Evolutionary conservation across 768 basidiomycete species (phyloP), one percentile per base, ranked within the genome.

Genomic region (Tylopilus balloui): DNA sequence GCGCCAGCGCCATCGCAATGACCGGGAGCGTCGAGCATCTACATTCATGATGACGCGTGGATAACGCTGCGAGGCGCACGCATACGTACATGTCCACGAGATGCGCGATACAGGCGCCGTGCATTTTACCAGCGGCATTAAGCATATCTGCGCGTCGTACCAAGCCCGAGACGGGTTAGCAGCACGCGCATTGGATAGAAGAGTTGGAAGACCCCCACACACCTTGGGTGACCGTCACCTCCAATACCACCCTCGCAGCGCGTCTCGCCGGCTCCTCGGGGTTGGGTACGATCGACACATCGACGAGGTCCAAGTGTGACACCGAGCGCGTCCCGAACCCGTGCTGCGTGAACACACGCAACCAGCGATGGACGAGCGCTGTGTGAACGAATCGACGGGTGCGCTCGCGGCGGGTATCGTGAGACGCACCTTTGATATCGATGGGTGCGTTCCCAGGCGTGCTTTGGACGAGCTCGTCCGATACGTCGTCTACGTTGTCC

Each of bases 211-310:
- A n/a, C 6, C 15, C 7, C 15, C n/a, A 34, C 34, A n/a, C 10
- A 79, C 79, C 78, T 64, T 71, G 62, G 0, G 67, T 73, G 42
- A 78, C 77, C 11, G 69, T 67, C 43, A 71, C 61, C 55, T 78
- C 74, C 37, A 68, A 64, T 4, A 72, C 66, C 39, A 76, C 67
- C 37, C 62, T 69, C 13, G 67, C 70, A 50, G 73, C 72, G 23
- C 60, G 61, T 52, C 57, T 71, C 36, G 50, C 6, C 0, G 65
- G 62, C 45, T 76, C 73, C n/a, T 73, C 66, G 3, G 54, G 48
- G 28, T 66, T 72, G 13, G 68, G 54, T 4, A 64, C 42, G 34
- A 78, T 55, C 28, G 73, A 74, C 3, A 78, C 71, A 29, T 78
- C 77, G 28, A 53, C 50, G 13, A 69, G 52, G 8, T 63, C 41